phyloP scores from a whole-genome alignment of 83 land plant species.

The Thuja plicata region DNA sequence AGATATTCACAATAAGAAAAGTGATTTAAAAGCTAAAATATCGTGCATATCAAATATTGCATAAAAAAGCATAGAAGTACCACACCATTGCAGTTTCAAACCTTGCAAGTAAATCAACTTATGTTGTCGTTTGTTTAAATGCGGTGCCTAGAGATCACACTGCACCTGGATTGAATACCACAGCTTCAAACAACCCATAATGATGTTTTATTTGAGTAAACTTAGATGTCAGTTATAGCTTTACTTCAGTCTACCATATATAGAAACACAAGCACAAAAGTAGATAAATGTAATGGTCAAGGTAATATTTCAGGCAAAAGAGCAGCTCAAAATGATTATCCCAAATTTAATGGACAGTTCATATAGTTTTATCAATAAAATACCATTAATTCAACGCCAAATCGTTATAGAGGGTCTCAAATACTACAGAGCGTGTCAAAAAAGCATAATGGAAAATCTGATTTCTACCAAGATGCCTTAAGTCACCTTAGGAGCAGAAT shows the following conservation, averaged over 20 bases:
- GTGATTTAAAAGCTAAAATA: too few species aligned
- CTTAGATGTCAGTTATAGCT: not conserved
- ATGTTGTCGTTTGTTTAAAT: too few species aligned
- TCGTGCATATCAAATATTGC: too few species aligned
- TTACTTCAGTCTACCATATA: not conserved
- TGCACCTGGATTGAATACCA: too few species aligned
- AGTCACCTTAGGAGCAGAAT: not conserved
- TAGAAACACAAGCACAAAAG: constrained; percentile 1
- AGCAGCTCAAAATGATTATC: not conserved
- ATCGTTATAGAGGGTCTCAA: not conserved
- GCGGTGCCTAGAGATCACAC: too few species aligned
- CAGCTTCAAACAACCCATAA: too few species aligned
- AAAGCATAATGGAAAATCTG: not conserved
- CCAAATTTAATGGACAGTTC: not conserved
- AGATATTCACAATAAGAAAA: too few species aligned
- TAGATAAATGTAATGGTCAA: constrained; percentile 1
- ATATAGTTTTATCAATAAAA: not conserved
- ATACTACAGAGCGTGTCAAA: not conserved
- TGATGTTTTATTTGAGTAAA: too few species aligned
- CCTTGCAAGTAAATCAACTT: too few species aligned
- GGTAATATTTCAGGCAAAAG: not conserved
- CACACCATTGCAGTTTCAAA: too few species aligned
- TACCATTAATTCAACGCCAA: not conserved
- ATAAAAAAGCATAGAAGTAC: too few species aligned
- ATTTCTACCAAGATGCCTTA: not conserved